Evolutionary conservation across 2,329 filamentous ascomycete species (phyloP), one percentile per base, ranked within the genome.

Genomic region (Cylindrodendrum hubeiense): DNA sequence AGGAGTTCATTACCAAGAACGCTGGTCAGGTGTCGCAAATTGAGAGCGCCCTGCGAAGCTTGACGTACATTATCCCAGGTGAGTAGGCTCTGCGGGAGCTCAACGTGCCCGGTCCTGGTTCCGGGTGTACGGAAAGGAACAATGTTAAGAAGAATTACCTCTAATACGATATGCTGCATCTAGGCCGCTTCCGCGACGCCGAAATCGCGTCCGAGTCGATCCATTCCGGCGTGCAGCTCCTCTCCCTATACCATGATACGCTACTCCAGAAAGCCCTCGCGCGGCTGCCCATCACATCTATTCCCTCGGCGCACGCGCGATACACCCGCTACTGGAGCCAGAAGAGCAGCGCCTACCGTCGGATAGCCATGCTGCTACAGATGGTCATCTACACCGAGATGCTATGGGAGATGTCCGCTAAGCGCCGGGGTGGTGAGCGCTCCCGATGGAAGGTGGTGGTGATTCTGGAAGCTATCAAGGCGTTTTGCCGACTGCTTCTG

Each of bases 21-120:
- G 91, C 94, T 66, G 92, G 94, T 76, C 94, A 97, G 65, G 94
- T 99, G 57, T 93, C 94, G 53, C 95, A 97, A 83, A 95, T 99
- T 68, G 96, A 99, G 83, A 97, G 93, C 68, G 94, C 94, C 15
- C 83, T 99, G 76, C 90, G 96, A 41, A 97, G 94, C 28, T 83
- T 99, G 70, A 98, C 95, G 51, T 99, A 99, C 79, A 94, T 99
- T 70, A 96, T 98, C 53, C 96, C 95, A 63, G 95, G 92, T 90
- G 78, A 61, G 77, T 57, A 22, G 4, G 47, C 5, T 39, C 17
- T 43, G 24, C 26, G n/a, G 13, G n/a, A 47, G 19, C 41, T 41
- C 49, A 22, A 24, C 33, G 26, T 21, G 52, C 17, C 30, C 19
- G 21, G 30, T 39, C 19, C 15, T 15, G 26, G 54, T 15, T 26